Evolutionary conservation across 2,329 filamentous ascomycete genomes (phyloP), one percentile per base, ranked within the genome.

Genomic region (Didymella lethalis): DNA sequence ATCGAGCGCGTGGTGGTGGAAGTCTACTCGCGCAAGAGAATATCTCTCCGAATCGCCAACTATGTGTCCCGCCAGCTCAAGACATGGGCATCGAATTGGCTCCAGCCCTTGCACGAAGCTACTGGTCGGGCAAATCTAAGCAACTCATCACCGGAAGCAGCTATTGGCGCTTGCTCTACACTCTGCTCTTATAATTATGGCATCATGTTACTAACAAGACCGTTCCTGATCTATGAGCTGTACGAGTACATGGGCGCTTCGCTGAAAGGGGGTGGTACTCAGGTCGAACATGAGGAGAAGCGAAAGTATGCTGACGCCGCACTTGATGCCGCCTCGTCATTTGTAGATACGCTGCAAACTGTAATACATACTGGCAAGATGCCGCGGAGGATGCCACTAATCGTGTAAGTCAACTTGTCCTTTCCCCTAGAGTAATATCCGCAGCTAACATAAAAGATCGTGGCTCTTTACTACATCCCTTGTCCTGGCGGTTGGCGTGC

Each of bases 141-240:
- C 3, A 54, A 23, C 16, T 38, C 40, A 1, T 57, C 61, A 11
- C 57, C 59, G 7, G 54, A 67, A 26, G 59, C 47, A 38, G 75
- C 75, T 7, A 66, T 83, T 7, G 81, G 81, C 2, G 79, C 82
- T 5, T 81, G 80, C n/a, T 82, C 83, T 41, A 77, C 82, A 1
- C 76, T 84, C 14, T 80, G 80, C 31, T 78, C 82, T 3, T 85
- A 84, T 57, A 84, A 84, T 64, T 85, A 83, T 73, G 82, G 81
- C 1, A 84, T 85, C 43, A 84, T 84, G 68, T 72, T 85, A 3
- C 69, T 84, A 4, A 83, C 83, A 7, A 74, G 82, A n/a, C 83
- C 83, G 0, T 85, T 85, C 54, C 72, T 85, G 11, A 80, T 84
- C 26, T 84, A 82, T 63, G 80, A 83, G 48, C 75, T 84, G 1